Percentiles rank a stretch among this genome's conserved stretches.
Conservation (phyloP, 2,329 filamentous ascomycete genomes). For the Ophioceras dolichostomum region DNA sequence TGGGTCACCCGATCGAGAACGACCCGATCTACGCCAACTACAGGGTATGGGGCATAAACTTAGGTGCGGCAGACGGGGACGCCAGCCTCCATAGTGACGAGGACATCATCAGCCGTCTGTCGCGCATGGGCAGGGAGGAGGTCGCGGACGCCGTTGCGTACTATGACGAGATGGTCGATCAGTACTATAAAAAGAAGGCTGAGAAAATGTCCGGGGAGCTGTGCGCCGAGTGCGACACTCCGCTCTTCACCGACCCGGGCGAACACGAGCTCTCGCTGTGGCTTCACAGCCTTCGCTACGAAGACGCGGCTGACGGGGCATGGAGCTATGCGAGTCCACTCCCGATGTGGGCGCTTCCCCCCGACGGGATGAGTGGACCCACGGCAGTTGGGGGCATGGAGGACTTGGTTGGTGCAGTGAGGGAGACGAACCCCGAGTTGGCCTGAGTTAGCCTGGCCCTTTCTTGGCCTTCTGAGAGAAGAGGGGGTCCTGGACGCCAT, state of each 20-base stretch:
- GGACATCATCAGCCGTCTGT: slow-evolving; percentile 75
- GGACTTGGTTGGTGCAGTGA: slow-evolving; percentile 42
- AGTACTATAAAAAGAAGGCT: slow-evolving; percentile 80
- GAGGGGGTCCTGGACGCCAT: too few species aligned
- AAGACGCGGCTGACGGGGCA: slow-evolving; percentile 58
- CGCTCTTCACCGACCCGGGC: slow-evolving; percentile 87
- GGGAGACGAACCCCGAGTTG: slow-evolving; percentile 4
- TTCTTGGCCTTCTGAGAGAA: too few species aligned
- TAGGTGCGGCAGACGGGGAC: slow-evolving; percentile 58
- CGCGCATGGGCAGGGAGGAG: slow-evolving; percentile 88
- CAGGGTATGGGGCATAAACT: slow-evolving; percentile 72
- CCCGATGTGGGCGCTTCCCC: slow-evolving; percentile 79
- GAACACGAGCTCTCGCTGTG: slow-evolving; percentile 84
- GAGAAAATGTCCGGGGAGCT: slow-evolving; percentile 84
- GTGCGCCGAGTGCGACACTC: slow-evolving; percentile 73
- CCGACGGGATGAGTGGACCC: slow-evolving; percentile 58
- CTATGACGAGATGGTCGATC: slow-evolving; percentile 84
- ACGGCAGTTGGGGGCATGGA: slow-evolving; percentile 52
- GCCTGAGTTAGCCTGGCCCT: background rate
- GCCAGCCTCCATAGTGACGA: slow-evolving; percentile 65
- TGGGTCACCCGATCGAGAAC: slow-evolving; percentile 92
- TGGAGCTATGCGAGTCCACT: slow-evolving; percentile 84
- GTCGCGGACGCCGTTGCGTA: slow-evolving; percentile 84
- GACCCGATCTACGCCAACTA: slow-evolving; percentile 97
- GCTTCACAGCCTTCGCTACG: slow-evolving; percentile 84